These are phyloP conservation scores for Haematococcus sp. DNA, from an alignment of 139 green algal genomes.

Conservation along the genomic window DNA sequence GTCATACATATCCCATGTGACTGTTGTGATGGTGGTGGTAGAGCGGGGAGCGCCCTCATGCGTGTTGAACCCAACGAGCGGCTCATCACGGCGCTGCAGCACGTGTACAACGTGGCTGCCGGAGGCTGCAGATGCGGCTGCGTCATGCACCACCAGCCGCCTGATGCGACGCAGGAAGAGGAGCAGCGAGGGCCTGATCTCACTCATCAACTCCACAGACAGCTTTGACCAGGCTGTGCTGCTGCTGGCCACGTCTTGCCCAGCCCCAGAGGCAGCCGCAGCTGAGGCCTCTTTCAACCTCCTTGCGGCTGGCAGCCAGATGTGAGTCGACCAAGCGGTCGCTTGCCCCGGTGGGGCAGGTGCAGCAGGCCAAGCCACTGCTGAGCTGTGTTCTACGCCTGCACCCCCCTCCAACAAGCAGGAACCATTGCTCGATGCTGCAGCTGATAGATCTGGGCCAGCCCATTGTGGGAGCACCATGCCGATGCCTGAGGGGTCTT, in stretches of 20 bases:
- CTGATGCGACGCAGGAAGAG: constrained; percentile 23
- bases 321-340: constrained; percentile 1
- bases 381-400: neutral
- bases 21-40: neutral
- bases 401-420: neutral
- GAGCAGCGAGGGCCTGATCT: constrained; percentile 18
- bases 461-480: constrained; percentile 26
- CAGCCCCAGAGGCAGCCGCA: neutral
- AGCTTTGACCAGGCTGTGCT: neutral
- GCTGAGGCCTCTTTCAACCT: neutral
- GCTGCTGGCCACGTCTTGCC: neutral
- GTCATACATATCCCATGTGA: neutral
- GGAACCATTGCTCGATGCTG: neutral
- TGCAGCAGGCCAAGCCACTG: too few species aligned
- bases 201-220: neutral
- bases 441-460: neutral
- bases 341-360: too few species aligned
- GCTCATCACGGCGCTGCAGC: neutral
- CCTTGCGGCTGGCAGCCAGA: constrained; percentile 12
- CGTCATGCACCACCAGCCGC: constrained; percentile 15
- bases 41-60: too few species aligned
- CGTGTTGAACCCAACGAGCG: constrained; percentile 2
- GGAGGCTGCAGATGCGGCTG: neutral
- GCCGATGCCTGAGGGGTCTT: constrained; percentile 33
- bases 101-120: too few species aligned